These are phyloP conservation scores for Fusarium verrucosum DNA, from an alignment of 2,329 filamentous ascomycete genomes.

Conservation along the genomic window DNA sequence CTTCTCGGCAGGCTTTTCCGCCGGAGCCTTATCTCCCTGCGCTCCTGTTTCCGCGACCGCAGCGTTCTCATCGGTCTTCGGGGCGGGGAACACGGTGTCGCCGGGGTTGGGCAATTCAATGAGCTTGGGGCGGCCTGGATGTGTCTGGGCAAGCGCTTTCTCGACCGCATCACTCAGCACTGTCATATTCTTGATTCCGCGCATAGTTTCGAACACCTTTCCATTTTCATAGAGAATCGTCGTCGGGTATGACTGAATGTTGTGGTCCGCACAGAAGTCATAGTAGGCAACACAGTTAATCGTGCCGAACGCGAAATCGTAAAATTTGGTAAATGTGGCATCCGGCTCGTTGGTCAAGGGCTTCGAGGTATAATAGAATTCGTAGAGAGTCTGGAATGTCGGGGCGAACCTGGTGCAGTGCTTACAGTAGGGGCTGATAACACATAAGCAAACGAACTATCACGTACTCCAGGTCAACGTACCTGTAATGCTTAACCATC, in stretches of 20 bases:
- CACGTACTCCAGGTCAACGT: slow-evolving; percentile 31
- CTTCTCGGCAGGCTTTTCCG: slow-evolving; percentile 38
- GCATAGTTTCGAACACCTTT: slow-evolving; percentile 68
- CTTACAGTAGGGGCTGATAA: slow-evolving; percentile 64
- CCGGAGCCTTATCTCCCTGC: slow-evolving; percentile 48
- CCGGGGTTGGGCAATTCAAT: slow-evolving; percentile 77
- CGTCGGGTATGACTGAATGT: slow-evolving; percentile 77
- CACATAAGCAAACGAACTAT: slow-evolving; percentile 29
- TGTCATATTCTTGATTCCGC: slow-evolving; percentile 74
- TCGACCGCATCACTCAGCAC: slow-evolving; percentile 77
- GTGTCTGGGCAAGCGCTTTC: slow-evolving; percentile 76
- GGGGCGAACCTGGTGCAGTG: slow-evolving; percentile 86
- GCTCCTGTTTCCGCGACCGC: slow-evolving; percentile 13
- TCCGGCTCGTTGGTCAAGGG: slow-evolving; percentile 67
- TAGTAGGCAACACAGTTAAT: slow-evolving; percentile 87
- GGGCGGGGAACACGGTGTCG: slow-evolving; percentile 58
- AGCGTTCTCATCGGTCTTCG: slow-evolving; percentile 12
- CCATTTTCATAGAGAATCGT: slow-evolving; percentile 85
- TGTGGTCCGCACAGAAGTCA: slow-evolving; percentile 76
- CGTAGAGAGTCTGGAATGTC: slow-evolving; percentile 89
- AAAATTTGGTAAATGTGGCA: slow-evolving; percentile 77
- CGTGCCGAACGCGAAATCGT: slow-evolving; percentile 87
- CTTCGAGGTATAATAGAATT: slow-evolving; percentile 91
- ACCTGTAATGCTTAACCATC: slow-evolving; percentile 75
- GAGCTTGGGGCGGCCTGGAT: slow-evolving; percentile 77